Percentiles rank a stretch among this genome's conserved stretches.
Evolutionary conservation across 2,329 filamentous ascomycete genomes (phyloP).

Genomic region (Cryphonectria japonica): DNA sequence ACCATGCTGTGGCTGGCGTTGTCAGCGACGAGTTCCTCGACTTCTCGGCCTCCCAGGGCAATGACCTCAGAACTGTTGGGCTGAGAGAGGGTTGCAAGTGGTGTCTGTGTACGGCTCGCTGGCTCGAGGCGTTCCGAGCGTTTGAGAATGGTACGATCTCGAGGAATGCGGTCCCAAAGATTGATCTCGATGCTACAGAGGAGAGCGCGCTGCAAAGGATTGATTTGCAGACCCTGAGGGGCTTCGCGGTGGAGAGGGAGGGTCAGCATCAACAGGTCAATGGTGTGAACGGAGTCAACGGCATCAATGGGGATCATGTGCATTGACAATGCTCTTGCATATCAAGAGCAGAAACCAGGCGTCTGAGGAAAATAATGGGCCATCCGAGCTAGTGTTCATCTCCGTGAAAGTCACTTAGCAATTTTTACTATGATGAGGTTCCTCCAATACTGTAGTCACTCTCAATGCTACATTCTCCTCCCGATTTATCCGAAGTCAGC

Average conservation of each 20-base stretch:
- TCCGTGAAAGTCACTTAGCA: too few species aligned
- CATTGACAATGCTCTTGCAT: neutral
- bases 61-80: conserved; percentile 55
- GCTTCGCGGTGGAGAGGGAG: conserved; percentile 45
- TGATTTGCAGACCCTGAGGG: conserved; percentile 51
- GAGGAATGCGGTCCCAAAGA: conserved; percentile 39
- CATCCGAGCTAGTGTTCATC: neutral
- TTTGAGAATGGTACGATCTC: conserved; percentile 46
- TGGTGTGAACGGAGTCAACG: conserved; percentile 61
- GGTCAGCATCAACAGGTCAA: conserved; percentile 77
- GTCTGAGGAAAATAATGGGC: neutral
- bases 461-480: neutral
- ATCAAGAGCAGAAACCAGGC: neutral
- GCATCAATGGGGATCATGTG: conserved; percentile 5
- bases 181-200: conserved; percentile 57
- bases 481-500: neutral
- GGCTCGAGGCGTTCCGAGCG: conserved; percentile 63
- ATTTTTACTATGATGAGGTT: too few species aligned
- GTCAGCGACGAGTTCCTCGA: conserved; percentile 65
- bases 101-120: conserved; percentile 64
- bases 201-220: conserved; percentile 53
- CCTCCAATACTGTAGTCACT: neutral
- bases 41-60: conserved; percentile 61
- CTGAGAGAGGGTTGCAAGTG: conserved; percentile 63
- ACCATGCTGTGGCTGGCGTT: conserved; percentile 62